phyloP scores from a whole-genome alignment of 2,329 filamentous ascomycete species.

The Alternaria rosae region DNA sequence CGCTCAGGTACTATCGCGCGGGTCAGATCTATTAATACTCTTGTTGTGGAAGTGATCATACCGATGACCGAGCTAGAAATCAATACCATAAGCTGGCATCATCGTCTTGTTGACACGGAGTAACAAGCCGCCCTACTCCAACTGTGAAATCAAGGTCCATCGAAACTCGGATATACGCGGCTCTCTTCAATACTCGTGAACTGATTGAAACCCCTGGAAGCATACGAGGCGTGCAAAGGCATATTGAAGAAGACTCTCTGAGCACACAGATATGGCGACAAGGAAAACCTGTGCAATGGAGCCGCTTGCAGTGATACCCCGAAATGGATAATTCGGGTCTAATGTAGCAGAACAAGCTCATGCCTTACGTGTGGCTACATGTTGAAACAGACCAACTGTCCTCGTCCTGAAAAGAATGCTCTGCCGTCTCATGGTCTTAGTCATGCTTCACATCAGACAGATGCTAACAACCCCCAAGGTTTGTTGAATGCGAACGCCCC shows the following conservation, averaged over 20 bases:
- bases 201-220: no score
- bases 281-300: not conserved
- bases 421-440: not conserved
- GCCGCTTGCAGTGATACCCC: not conserved
- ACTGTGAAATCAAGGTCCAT: not conserved
- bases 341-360: not conserved
- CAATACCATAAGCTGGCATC: not conserved
- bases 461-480: not conserved
- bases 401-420: not conserved
- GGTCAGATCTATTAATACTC: not conserved
- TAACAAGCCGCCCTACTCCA: not conserved
- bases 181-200: not conserved
- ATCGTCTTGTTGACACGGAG: not conserved
- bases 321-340: not conserved
- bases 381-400: not conserved
- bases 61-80: no score
- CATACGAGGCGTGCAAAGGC: not conserved
- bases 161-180: not conserved
- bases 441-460: not conserved
- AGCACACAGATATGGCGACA: not conserved
- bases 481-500: conserved; percentile 8
- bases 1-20: not conserved
- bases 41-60: not conserved
- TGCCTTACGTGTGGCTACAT: conserved; percentile 10
- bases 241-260: not conserved